Base-by-base conservation (phyloP, 176 grass and related monocot species). In the Aegilops umbellulata region DNA sequence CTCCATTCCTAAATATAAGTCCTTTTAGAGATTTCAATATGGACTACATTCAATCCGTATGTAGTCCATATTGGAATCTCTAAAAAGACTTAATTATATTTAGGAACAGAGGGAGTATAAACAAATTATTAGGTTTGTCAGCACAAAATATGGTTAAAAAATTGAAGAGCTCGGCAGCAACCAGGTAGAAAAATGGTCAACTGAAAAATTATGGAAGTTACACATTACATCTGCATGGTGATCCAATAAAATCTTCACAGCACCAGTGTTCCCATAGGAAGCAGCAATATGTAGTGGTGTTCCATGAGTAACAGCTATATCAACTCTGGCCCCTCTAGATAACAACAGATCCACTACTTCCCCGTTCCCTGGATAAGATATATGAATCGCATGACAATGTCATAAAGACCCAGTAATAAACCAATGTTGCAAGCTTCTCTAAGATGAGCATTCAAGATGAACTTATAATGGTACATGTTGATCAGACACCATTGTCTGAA, bases 241-340 rank as follows among this genome's bases (percentile, higher is more conserved):
- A 8, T 91, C 72, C 39, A 91, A 84, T 46, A 91, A 87, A 80
- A 87, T 80, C 74, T 84, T 30, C 71, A 91, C 19, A 12, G 83
- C 36, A 60, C 41, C 55, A 32, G 14, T 10, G 27, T 65, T 65
- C 80, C 89, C 89, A 62, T 38, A 16, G 7, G 82, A 14, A 49
- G 89, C 85, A 80, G 89, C 65, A 60, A 87, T 55, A 87, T 82
- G 57, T 10, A 84, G 80, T 35, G 89, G 79, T 53, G 89, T 84
- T 60, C 89, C 85, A 64, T 77, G 27, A 87, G 35, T 32, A 60
- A 51, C 51, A 53, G 36, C 13, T 70, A 65, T 3, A 66, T 91
- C 85, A 65, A 91, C 85, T 74, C 36, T 82, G 15, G 86, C 89
- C 79, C 80, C 80, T 74, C 66, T 87, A 87, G 85, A 84, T 31